Evolutionary conservation across 768 basidiomycete species (phyloP).

Genomic region (Chalciporus chontae): DNA sequence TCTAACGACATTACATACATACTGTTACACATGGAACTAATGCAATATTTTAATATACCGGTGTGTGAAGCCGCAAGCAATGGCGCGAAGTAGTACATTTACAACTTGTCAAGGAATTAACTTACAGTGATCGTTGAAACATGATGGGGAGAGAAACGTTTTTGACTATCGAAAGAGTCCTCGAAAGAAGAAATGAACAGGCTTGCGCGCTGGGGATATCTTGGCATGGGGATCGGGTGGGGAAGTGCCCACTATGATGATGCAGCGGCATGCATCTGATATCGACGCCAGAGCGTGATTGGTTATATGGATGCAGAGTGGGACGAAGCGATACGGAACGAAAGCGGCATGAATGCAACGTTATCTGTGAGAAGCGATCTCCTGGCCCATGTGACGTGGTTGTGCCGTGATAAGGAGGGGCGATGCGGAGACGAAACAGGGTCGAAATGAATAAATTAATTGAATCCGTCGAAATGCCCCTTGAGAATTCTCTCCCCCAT

Average conservation of each 20-base stretch:
- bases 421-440: neutral
- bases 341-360: neutral
- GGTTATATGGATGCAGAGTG: conserved; percentile 2
- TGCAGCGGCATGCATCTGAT: conserved; percentile 7
- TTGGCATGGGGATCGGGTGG: conserved; percentile 5
- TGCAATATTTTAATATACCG: conserved; percentile 15
- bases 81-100: neutral
- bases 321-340: conserved; percentile 1
- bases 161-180: neutral
- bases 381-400: conserved; percentile 6
- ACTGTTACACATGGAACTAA: conserved; percentile 21
- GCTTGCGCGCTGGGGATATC: conserved; percentile 23
- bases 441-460: conserved; percentile 38
- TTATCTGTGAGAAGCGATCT: neutral
- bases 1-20: conserved; percentile 5
- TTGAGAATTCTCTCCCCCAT: conserved; percentile 91
- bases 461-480: conserved; percentile 90
- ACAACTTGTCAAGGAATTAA: conserved; percentile 6
- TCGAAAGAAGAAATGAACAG: conserved; percentile 9
- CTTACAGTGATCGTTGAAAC: conserved; percentile 6
- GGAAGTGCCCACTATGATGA: conserved; percentile 1
- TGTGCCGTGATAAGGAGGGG: neutral
- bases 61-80: neutral
- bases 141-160: neutral
- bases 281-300: conserved; percentile 10